Conservation (phyloP, 345 rosid species). For the Sisymbrium altissimum region DNA sequence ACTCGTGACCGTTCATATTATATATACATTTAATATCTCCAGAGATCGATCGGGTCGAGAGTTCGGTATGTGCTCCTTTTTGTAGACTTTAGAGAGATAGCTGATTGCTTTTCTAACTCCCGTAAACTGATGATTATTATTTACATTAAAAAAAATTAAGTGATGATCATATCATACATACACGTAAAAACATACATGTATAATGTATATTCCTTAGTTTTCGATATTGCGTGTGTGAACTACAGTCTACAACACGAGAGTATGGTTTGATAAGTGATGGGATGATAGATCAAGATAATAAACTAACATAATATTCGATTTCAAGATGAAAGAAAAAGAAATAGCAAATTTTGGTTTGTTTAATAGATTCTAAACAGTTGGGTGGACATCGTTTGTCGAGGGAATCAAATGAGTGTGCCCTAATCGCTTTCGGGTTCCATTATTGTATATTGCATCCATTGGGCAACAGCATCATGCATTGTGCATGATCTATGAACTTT, state of each 20-base stretch:
- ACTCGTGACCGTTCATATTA: constrained; percentile 4
- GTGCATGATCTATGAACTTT: constrained; percentile 14
- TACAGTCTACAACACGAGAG: not conserved
- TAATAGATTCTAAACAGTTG: not conserved
- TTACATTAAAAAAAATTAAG: too few relatives aligned
- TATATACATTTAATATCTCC: not conserved
- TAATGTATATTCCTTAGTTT: not conserved
- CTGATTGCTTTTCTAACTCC: not conserved
- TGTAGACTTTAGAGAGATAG: not conserved
- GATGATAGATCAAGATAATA: not conserved
- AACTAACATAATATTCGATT: not conserved
- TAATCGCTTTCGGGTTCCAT: constrained; percentile 17
- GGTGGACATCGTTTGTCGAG: constrained; percentile 17
- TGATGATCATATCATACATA: too few relatives aligned
- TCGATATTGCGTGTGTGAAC: too few relatives aligned
- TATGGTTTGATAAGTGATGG: not conserved
- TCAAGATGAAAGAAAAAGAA: not conserved
- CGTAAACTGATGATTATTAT: too few relatives aligned
- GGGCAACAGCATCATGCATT: constrained; percentile 21
- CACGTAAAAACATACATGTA: not conserved
- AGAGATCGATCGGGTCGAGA: not conserved
- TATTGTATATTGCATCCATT: not conserved
- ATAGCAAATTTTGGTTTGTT: not conserved
- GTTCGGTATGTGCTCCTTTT: not conserved
- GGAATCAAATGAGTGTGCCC: constrained; percentile 21